Evolutionary conservation across 345 rosid genomes (phyloP), one percentile per base, ranked within the genome.

Genomic region (Pelargonium nanum): DNA sequence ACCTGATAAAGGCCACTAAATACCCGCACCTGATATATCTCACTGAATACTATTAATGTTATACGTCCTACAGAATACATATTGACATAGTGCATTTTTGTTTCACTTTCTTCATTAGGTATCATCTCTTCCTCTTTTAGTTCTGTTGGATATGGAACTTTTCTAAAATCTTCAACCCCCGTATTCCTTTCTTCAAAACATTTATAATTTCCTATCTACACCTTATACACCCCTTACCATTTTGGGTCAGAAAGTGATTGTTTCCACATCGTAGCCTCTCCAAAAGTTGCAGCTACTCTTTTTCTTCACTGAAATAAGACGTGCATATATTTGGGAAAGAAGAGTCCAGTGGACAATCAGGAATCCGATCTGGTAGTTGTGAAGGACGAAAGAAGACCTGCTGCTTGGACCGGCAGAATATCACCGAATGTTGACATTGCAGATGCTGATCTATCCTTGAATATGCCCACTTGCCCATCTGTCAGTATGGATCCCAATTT

Each of bases 391-490:
- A 93, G 97, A 72, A 93, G 90, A 65, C 97, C 96, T 0, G 95
- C 92, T 25, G 99, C 99, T 70, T 87, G 97, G 57, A 80, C 85
- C 4, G 99, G 99, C 67, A 93, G 75, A 71, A 93, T 91, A 74
- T 93, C 99, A 28, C 99, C 95, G 61, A 93, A 93, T 6, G 97
- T 83, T 26, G 97, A 93, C 90, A 93, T 88, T 61, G 97, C 92
- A 24, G 98, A 80, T 6, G 96, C 90, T 45, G 99, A 89, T 82
- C 92, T 81, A 69, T 93, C 97, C 78, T 84, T 93, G 82, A 93
- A 93, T 77, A 93, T 84, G 57, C 96, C 97, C 23, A 85, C 99
- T 74, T 93, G 99, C 64, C 99, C 96, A 65, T 93, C 97, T 19
- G 90, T 89, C 70, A 93, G 74, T 22, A 89, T 93, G 28, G 97